Evolutionary conservation across 208 protist genomes (phyloP).

Genomic region (Wallacemonas collosoma): DNA sequence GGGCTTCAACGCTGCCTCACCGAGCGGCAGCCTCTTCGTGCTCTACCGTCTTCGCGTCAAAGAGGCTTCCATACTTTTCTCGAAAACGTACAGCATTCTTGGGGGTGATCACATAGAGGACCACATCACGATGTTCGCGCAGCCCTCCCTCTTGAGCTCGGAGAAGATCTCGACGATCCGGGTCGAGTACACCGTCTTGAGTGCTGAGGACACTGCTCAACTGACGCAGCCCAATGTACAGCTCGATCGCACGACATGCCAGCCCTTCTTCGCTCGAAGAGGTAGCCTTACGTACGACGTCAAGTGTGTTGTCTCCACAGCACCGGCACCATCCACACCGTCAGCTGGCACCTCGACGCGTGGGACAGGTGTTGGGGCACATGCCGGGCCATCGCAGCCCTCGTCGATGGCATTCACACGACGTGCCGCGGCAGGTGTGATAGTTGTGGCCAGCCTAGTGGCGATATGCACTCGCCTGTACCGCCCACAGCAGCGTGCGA

Average conservation of each 20-base stretch:
- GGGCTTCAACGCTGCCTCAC: conserved; percentile 12
- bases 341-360: not conserved
- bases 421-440: no score
- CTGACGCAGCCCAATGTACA: conserved; percentile 31
- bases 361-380: no score
- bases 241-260: conserved; percentile 30
- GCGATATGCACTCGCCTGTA: no score
- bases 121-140: conserved; percentile 35
- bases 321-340: not conserved
- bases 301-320: conserved; percentile 18
- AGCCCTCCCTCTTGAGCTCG: conserved; percentile 30
- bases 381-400: no score
- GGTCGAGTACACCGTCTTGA: conserved; percentile 48
- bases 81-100: conserved; percentile 58
- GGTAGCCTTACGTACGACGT: conserved; percentile 41
- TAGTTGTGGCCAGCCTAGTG: no score
- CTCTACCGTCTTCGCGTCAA: conserved; percentile 68
- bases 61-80: conserved; percentile 56
- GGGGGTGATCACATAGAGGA: conserved; percentile 25
- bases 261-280: conserved; percentile 36
- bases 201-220: conserved; percentile 25
- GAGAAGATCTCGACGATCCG: conserved; percentile 49
- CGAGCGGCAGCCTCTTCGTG: conserved; percentile 23
- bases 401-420: no score
- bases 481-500: no score